Evolutionary conservation across 192 early-diverging fungal species (phyloP).

Genomic region (Coemansia sp.): DNA sequence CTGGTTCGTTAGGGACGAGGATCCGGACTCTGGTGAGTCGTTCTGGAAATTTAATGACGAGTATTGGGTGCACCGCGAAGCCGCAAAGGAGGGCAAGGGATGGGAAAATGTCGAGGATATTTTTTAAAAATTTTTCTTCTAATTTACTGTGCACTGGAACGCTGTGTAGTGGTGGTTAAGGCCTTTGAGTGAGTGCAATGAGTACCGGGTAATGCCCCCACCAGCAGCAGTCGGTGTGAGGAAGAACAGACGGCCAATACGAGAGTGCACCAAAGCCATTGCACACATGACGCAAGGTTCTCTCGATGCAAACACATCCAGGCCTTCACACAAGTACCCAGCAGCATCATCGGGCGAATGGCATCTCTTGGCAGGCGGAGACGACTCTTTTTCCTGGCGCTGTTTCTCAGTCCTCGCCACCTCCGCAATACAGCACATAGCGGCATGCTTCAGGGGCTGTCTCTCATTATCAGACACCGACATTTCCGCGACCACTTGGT

Average conservation of each 20-base stretch:
- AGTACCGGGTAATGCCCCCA: conserved; percentile 32
- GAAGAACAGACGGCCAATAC: conserved; percentile 83
- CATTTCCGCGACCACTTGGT: conserved; percentile 46
- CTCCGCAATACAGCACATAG: conserved; percentile 71
- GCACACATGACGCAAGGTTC: conserved; percentile 94
- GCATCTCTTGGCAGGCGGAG: conserved; percentile 7
- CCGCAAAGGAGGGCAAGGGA: conserved; percentile 11
- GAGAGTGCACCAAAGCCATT: conserved; percentile 94
- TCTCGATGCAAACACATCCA: conserved; percentile 75
- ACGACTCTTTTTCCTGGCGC: conserved; percentile 3
- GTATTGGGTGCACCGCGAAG: conserved; percentile 70
- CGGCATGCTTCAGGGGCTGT: conserved; percentile 76
- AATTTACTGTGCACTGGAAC: conserved; percentile 15
- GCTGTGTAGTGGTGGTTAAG: conserved; percentile 49
- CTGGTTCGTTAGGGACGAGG: conserved; percentile 72
- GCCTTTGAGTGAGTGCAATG: conserved; percentile 28
- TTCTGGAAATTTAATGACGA: conserved; percentile 63
- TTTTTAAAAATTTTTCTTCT: conserved; percentile 16
- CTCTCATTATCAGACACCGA: conserved; percentile 48
- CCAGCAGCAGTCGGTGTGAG: neutral
- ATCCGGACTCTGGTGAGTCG: conserved; percentile 66
- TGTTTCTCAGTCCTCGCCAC: conserved; percentile 61
- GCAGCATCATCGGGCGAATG: conserved; percentile 9
- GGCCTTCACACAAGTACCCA: conserved; percentile 76
- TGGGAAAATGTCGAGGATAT: conserved; percentile 47